These are phyloP conservation scores for Gentiana dahurica DNA, from an alignment of 257 asterid genomes.

Conservation along the genomic window DNA sequence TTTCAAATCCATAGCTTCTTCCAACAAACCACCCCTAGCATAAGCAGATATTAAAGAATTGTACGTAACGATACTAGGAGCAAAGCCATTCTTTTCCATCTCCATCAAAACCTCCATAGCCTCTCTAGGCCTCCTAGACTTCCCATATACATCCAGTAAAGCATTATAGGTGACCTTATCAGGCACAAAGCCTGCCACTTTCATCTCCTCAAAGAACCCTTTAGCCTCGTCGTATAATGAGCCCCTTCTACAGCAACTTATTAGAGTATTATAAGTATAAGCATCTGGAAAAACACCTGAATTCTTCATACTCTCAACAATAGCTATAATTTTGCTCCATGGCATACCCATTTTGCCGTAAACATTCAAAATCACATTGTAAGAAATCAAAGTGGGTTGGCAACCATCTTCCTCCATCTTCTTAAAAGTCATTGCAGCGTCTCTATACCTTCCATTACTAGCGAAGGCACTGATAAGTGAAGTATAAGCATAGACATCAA, in stretches of 20 bases:
- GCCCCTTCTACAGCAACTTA: slow-evolving; percentile 76
- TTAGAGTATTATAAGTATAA: slow-evolving; percentile 82
- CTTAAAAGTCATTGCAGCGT: slow-evolving; percentile 63
- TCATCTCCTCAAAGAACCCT: slow-evolving; percentile 72
- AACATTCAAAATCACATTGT: slow-evolving; percentile 77
- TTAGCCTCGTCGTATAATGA: slow-evolving; percentile 78
- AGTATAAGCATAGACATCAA: slow-evolving; percentile 83
- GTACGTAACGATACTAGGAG: slow-evolving; percentile 66
- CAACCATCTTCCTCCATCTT: slow-evolving; percentile 94
- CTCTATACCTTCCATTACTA: slow-evolving; percentile 58
- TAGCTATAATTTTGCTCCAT: slow-evolving; percentile 52
- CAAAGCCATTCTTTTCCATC: slow-evolving; percentile 63
- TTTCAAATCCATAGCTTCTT: slow-evolving; percentile 72
- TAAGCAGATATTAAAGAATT: slow-evolving; percentile 75
- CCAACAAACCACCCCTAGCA: slow-evolving; percentile 69
- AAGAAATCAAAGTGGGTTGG: slow-evolving; percentile 71
- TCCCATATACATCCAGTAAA: slow-evolving; percentile 79
- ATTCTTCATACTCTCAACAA: slow-evolving; percentile 62
- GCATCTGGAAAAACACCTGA: slow-evolving; percentile 65
- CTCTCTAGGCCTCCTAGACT: slow-evolving; percentile 71
- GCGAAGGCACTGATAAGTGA: slow-evolving; percentile 49
- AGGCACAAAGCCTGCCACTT: slow-evolving; percentile 51
- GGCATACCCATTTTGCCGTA: slow-evolving; percentile 98
- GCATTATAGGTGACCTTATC: slow-evolving; percentile 92
- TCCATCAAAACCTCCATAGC: slow-evolving; percentile 80